Conservation (phyloP, 1,139 yeast species). For the Taphrina wiesneri region DNA sequence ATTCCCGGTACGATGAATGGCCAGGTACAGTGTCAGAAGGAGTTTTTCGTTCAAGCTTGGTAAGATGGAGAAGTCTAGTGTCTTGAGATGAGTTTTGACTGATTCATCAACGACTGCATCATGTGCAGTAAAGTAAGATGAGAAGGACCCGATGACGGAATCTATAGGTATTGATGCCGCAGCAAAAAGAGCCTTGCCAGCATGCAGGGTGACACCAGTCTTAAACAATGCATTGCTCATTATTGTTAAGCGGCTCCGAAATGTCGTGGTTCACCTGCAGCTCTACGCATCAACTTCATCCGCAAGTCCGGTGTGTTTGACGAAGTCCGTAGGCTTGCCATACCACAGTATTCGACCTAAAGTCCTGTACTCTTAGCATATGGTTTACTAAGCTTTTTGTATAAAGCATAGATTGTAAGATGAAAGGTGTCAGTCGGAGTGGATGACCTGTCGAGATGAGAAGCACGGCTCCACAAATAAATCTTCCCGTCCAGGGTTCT, state of each 20-base stretch:
- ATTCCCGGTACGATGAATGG: background rate
- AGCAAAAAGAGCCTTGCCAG: slow-evolving; percentile 4
- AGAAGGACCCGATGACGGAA: background rate
- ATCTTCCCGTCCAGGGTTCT: background rate
- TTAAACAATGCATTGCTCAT: background rate
- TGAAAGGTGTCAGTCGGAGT: too few relatives aligned
- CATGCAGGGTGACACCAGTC: background rate
- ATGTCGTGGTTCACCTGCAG: background rate
- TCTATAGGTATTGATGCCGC: background rate
- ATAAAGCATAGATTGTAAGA: too few relatives aligned
- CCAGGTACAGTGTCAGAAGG: background rate
- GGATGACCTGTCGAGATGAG: too few relatives aligned
- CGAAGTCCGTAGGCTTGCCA: too few relatives aligned
- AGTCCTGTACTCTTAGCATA: too few relatives aligned
- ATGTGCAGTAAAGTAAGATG: slow-evolving; percentile 1
- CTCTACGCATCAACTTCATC: background rate
- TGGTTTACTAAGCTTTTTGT: too few relatives aligned
- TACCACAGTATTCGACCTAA: too few relatives aligned
- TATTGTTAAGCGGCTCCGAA: background rate
- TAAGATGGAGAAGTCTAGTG: background rate
- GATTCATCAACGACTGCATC: background rate
- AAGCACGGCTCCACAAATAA: background rate
- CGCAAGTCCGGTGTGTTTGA: too few relatives aligned
- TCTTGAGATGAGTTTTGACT: background rate
- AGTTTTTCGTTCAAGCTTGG: slow-evolving; percentile 10